Base-by-base conservation (phyloP, 225 moss, liverwort and hornwort genomes). In the Neckera pumila region DNA sequence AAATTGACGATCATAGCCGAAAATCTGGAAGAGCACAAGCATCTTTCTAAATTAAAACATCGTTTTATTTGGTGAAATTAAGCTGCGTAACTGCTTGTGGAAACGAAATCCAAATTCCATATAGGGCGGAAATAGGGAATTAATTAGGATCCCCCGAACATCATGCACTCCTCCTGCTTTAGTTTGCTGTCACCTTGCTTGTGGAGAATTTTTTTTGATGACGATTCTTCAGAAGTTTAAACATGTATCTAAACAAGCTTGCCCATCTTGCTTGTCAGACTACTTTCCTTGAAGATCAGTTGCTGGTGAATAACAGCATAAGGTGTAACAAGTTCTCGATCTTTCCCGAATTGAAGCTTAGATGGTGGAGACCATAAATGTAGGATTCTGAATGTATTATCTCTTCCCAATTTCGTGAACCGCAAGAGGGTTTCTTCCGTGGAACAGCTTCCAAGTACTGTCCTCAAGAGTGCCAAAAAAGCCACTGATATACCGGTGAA, bases 401-500 rank as follows among this genome's bases (percentile, higher is more conserved):
- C 92, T 85, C 64, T 7, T 78, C 9, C 51, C 80, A 26, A 89
- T 38, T 63, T 59, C 76, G 40, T 87, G 62, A 45, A 87, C 28
- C 11, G 80, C 71, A 56, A 83, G 62, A 64, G 89, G 87, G 40
- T 49, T 90, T 72, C 59, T 79, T 57, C 89, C 88, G 16, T 86
- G 87, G 66, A 91, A 88, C 18, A 89, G 22, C 67, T 73, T 54
- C 92, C 88, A 92, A 27, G 79, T 80, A 11, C 17, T 9, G 51
- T 40, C 33, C 73, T 92, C 92, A 20, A 91, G 51, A 40, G 57
- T 74, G 7, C 67, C 89, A 58, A 92, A 92, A 36, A 47, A 14
- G 19, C 65, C 85, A 72, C 80, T 91, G 54, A 95, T 62, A 25
- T 6, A 56, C 18, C 54, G 47, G 73, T 95, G 90, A 43, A 96